Base-by-base conservation (phyloP, 805 yeast species). In the Teunomyces cretensis region DNA sequence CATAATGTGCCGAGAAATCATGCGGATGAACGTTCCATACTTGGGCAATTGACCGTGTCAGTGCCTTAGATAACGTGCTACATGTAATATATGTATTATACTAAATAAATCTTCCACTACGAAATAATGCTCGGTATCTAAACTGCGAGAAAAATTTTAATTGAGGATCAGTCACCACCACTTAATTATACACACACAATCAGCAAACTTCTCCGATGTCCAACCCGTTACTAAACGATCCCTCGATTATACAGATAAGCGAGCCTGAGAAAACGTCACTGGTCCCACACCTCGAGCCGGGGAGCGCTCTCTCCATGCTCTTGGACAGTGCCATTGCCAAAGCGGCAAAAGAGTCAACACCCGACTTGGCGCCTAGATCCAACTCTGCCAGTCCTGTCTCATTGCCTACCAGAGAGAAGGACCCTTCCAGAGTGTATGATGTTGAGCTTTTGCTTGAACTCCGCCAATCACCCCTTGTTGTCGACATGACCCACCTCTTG, bases 1-100 rank as follows among this genome's bases (percentile, higher is more conserved):
- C 57, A 75, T 86, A 5, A 68, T 92, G 56, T 88, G 97, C 59
- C 77, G 92, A 30, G 95, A 89, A 57, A 87, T 92, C 47, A 81
- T 85, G 57, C 76, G 78, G 49, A 70, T 92, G 68, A 92, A 91
- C 63, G 75, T 78, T 56, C 85, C 85, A 8, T 85, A 83, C 55
- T 75, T 83, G 40, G 65, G 60, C 51, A 48, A 42, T 30, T 49
- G 33, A 19, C 22, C 22, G 22, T 19, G 22, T 6, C 22, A 19
- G 22, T 19, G 22, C 22, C 22, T 19, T 19, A 19, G 22, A 19
- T 26, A 11, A 26, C 12, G 12, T 11, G n/a, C 11, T n/a, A 14
- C n/a, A 38, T 39, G 41, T 39, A 39, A 28, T 30, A 35, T 45
- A 41, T 45, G 38, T 33, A 33, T 8, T 15, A 33, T 30, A 30